These are phyloP conservation scores for Inonotus hispidus DNA, from an alignment of 1,284 basidiomycete species.

Conservation along the genomic window DNA sequence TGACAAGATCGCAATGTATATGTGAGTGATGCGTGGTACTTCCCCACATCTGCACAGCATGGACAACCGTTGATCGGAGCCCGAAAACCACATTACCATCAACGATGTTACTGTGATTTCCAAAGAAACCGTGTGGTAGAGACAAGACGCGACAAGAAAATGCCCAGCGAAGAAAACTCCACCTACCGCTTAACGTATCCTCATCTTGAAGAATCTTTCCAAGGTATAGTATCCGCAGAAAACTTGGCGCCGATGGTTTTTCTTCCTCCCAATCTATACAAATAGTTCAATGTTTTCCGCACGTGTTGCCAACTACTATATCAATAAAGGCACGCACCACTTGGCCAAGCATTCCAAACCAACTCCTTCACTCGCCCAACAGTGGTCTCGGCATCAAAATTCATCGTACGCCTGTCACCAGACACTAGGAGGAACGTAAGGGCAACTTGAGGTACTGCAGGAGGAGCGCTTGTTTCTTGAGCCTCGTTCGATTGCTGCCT, in stretches of 20 bases:
- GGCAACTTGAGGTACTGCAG: conserved; percentile 50
- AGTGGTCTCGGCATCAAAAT: conserved; percentile 74
- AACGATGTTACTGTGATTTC: neutral
- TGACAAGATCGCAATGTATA: neutral
- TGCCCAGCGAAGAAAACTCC: neutral
- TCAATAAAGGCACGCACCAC: conserved; percentile 43
- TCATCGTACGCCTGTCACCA: conserved; percentile 65
- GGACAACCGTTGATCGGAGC: neutral
- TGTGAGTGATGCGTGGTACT: neutral
- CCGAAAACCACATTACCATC: neutral
- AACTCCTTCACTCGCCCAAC: conserved; percentile 80
- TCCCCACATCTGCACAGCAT: conserved; percentile 11
- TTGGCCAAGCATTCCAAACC: conserved; percentile 80
- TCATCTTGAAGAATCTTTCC: conserved; percentile 85
- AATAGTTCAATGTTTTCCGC: neutral
- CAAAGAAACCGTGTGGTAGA: neutral
- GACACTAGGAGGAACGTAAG: conserved; percentile 76
- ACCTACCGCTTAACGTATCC: conserved; percentile 67
- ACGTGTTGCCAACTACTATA: neutral
- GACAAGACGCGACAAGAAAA: neutral
- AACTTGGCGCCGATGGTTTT: conserved; percentile 73
- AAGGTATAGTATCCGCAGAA: conserved; percentile 72
- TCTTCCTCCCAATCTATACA: conserved; percentile 72
- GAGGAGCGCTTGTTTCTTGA: neutral
- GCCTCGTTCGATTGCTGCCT: neutral